phyloP scores from a whole-genome alignment of 768 basidiomycete species.

The Clitopilus hobsonii region DNA sequence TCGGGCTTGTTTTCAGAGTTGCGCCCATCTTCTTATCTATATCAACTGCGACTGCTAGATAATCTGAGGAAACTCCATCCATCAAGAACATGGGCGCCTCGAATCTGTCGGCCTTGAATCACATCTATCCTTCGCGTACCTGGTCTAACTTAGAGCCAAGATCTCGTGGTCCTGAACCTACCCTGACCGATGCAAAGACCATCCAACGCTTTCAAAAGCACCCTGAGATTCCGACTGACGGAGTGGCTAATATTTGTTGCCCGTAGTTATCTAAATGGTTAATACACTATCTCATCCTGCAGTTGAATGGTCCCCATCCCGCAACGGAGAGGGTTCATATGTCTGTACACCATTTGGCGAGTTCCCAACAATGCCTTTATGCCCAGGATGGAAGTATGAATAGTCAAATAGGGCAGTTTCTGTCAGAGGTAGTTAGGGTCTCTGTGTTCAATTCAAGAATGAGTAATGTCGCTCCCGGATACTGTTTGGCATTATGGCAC shows the following conservation, averaged over 20 bases:
- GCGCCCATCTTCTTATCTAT: background rate
- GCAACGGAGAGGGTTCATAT: background rate
- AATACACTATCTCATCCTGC: background rate
- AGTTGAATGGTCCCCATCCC: background rate
- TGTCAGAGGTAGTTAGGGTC: background rate
- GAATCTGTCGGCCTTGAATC: background rate
- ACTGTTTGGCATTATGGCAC: background rate
- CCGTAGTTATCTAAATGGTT: background rate
- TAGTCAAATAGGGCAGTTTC: background rate
- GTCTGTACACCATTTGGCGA: no score
- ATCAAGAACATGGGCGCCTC: background rate
- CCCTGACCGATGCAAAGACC: background rate
- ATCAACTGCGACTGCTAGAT: no score
- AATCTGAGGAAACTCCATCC: no score
- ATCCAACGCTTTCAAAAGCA: background rate
- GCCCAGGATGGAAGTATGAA: background rate
- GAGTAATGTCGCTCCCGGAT: background rate
- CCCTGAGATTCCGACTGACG: background rate
- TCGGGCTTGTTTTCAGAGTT: background rate
- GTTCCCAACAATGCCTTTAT: background rate
- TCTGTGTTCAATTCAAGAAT: background rate
- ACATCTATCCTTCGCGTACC: background rate
- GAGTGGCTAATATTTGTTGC: background rate
- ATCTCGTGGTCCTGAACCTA: background rate
- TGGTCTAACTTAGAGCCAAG: background rate